Conservation (phyloP, 805 yeast genomes). For the Candida peoriensis region DNA sequence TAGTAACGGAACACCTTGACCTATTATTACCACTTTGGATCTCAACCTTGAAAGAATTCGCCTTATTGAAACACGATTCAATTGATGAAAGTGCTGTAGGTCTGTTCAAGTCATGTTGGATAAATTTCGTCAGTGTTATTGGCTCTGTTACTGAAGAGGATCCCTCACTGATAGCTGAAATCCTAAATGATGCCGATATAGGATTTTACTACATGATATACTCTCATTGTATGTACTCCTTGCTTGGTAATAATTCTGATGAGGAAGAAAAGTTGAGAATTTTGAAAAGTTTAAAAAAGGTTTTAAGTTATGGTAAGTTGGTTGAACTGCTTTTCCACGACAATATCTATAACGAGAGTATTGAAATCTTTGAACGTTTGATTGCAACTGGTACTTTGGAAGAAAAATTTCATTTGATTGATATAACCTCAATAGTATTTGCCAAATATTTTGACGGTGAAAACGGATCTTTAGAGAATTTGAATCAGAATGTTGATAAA, state of each 20-base stretch:
- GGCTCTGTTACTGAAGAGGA: conserved; percentile 57
- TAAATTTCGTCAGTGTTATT: conserved; percentile 70
- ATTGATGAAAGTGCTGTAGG: conserved; percentile 27
- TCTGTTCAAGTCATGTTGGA: conserved; percentile 60
- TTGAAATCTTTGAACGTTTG: conserved; percentile 71
- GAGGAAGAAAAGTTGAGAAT: conserved; percentile 29
- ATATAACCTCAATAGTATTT: conserved; percentile 56
- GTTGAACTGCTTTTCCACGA: conserved; percentile 59
- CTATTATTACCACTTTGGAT: conserved; percentile 77
- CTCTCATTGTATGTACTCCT: conserved; percentile 77
- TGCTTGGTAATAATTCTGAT: conserved; percentile 39
- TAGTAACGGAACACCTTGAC: conserved; percentile 52
- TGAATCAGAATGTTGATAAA: conserved; percentile 63
- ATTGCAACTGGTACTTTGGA: conserved; percentile 47
- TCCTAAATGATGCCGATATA: conserved; percentile 51
- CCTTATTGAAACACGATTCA: conserved; percentile 43
- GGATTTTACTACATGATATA: conserved; percentile 74
- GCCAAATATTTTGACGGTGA: conserved; percentile 32
- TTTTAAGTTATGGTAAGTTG: conserved; percentile 53
- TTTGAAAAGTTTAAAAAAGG: conserved; percentile 45
- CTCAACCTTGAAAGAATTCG: conserved; percentile 65
- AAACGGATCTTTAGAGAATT: conserved; percentile 32
- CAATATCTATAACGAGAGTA: conserved; percentile 64
- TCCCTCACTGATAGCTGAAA: conserved; percentile 36
- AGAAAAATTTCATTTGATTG: conserved; percentile 44